phyloP scores from a whole-genome alignment of 352 stramenopile genomes.

The Phytophthora fragariaefolia region DNA sequence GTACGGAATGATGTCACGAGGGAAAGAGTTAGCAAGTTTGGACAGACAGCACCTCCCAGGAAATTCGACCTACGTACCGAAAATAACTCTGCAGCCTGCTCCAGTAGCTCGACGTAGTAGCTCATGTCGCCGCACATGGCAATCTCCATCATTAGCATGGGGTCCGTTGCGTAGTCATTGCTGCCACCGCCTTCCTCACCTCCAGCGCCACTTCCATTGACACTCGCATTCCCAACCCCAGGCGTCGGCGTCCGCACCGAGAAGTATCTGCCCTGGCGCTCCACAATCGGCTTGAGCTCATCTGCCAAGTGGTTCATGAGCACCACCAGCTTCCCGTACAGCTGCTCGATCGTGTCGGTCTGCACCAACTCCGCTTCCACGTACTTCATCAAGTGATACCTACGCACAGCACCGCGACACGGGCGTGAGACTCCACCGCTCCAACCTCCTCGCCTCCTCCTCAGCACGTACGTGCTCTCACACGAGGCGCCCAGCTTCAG shows the following conservation, averaged over 20 bases:
- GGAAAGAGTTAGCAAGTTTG: neutral
- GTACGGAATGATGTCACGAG: neutral
- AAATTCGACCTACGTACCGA: slow-evolving; percentile 44
- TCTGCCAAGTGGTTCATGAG: slow-evolving; percentile 66
- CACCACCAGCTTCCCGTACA: slow-evolving; percentile 69
- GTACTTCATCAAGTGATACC: slow-evolving; percentile 79
- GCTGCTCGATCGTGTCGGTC: slow-evolving; percentile 62
- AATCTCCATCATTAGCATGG: slow-evolving; percentile 43
- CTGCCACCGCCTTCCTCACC: slow-evolving; percentile 2
- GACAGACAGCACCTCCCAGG: neutral
- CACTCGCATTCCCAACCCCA: slow-evolving; percentile 2
- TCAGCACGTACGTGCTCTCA: slow-evolving; percentile 61
- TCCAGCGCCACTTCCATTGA: slow-evolving; percentile 15
- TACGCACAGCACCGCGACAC: slow-evolving; percentile 10
- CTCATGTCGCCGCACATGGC: slow-evolving; percentile 64
- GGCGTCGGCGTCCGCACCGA: slow-evolving; percentile 28
- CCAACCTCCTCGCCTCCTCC: neutral
- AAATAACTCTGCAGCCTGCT: slow-evolving; percentile 82
- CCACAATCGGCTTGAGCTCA: slow-evolving; percentile 58
- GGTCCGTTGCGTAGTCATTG: slow-evolving; percentile 26
- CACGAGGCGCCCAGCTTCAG: slow-evolving; percentile 64
- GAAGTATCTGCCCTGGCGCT: slow-evolving; percentile 42
- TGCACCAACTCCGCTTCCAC: slow-evolving; percentile 56
- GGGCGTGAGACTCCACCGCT: slow-evolving; percentile 1
- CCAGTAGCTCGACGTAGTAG: slow-evolving; percentile 78